Evolutionary conservation across 2,329 filamentous ascomycete species (phyloP).

Genomic region (Ophiostoma angusticollis): DNA sequence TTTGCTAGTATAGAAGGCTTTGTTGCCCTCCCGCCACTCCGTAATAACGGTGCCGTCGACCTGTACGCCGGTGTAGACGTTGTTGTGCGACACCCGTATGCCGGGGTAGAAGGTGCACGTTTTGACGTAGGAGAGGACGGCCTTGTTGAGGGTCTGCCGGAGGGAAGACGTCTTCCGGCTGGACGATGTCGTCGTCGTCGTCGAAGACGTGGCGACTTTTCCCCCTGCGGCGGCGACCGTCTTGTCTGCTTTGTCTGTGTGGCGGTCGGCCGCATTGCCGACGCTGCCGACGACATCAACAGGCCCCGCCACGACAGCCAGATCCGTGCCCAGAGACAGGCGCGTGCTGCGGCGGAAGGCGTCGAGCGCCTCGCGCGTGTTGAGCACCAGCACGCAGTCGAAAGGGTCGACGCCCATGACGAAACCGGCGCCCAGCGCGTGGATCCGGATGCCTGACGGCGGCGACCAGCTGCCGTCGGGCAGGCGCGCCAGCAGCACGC

Average conservation of each 20-base stretch:
- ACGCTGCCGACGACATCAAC: conserved; percentile 52
- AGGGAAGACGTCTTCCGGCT: conserved; percentile 17
- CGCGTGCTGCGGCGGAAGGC: conserved; percentile 65
- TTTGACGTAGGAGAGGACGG: conserved; percentile 61
- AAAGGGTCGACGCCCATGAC: conserved; percentile 76
- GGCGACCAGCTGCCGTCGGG: conserved; percentile 56
- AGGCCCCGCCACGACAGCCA: conserved; percentile 59
- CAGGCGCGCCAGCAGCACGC: conserved; percentile 42
- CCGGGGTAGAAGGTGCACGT: conserved; percentile 80
- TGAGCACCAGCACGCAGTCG: conserved; percentile 80
- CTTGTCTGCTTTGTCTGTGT: conserved; percentile 18
- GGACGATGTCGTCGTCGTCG: conserved; percentile 7
- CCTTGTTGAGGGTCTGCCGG: conserved; percentile 21
- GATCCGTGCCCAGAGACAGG: conserved; percentile 64
- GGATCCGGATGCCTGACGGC: conserved; percentile 66
- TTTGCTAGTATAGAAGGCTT: conserved; percentile 76
- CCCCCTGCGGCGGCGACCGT: conserved; percentile 1
- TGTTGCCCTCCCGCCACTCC: conserved; percentile 78
- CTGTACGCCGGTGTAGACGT: conserved; percentile 76
- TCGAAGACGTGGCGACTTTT: conserved; percentile 5
- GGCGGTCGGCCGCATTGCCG: conserved; percentile 18
- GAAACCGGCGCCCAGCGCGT: conserved; percentile 68
- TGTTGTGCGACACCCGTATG: too few species aligned
- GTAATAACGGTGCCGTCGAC: conserved; percentile 80
- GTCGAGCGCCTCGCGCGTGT: conserved; percentile 59